phyloP scores from a whole-genome alignment of 768 basidiomycete genomes.

The Boletus tylopilopsis region DNA sequence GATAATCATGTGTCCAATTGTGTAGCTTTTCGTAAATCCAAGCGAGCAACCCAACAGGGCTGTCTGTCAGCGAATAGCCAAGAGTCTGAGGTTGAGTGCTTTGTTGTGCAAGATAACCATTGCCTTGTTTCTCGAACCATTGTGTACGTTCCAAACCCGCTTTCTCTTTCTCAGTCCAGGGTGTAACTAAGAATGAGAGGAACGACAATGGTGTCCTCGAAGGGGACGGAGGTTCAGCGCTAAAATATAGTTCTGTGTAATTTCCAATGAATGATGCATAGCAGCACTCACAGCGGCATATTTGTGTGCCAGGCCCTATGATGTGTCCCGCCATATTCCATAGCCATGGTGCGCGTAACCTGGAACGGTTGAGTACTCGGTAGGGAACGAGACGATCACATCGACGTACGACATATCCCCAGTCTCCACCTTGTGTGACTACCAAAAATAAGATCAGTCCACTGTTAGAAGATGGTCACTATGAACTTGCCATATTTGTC shows the following conservation, averaged over 20 bases:
- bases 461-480: neutral
- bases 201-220: slow-evolving; percentile 25
- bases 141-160: slow-evolving; percentile 16
- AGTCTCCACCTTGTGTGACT: slow-evolving; percentile 52
- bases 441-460: neutral
- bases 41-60: slow-evolving; percentile 48
- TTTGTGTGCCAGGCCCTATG: slow-evolving; percentile 54
- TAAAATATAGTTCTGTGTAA: slow-evolving; percentile 1
- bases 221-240: slow-evolving; percentile 29
- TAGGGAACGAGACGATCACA: neutral
- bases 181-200: slow-evolving; percentile 23
- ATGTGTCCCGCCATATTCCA: slow-evolving; percentile 37
- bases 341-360: slow-evolving; percentile 35
- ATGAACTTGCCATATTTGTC: slow-evolving; percentile 42
- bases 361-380: slow-evolving; percentile 11
- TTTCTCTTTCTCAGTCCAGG: slow-evolving; percentile 25
- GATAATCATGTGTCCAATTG: slow-evolving; percentile 46
- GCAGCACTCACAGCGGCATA: slow-evolving; percentile 35
- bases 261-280: no score
- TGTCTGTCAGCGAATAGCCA: slow-evolving; percentile 52
- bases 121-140: slow-evolving; percentile 20
- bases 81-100: slow-evolving; percentile 48
- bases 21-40: slow-evolving; percentile 52
- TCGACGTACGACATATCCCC: slow-evolving; percentile 36
- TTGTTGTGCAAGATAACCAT: slow-evolving; percentile 31